Evolutionary conservation across 306 rosid species (phyloP), one percentile per base, ranked within the genome.

Genomic region (Quercus parvula): DNA sequence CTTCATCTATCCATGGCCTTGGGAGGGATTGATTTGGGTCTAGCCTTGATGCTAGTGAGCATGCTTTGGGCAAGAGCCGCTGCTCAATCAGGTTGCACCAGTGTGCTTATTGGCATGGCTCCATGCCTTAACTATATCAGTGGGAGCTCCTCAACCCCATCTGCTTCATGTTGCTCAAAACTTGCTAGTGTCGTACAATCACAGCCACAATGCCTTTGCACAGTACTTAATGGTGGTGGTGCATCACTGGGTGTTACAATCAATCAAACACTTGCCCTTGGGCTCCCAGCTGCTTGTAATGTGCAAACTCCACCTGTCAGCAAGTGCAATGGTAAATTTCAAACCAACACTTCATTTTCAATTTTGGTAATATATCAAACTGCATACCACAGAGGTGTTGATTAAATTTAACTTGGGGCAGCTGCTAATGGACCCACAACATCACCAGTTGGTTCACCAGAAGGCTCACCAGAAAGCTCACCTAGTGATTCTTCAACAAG

Each of bases 151-250:
- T 27, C 72, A 33, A 79, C 54, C 19, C 82, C 77, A 5, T 25
- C 72, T 15, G n/a, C 82, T n/a, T 79, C 82, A 5, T 79, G 82
- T 62, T 79, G 82, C 63, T 71, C 82, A 15, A 64, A 71, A 58
- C 77, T 79, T 9, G 12, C 73, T 13, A 72, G 61, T 17, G 38
- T 61, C 18, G 82, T 79, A 2, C 19, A 49, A 44, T 59, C 56
- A 13, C 28, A 49, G 22, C 77, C 82, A 18, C 77, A 20, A 62
- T 79, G 82, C 52, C 77, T 79, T 11, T 79, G 82, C 28, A 8
- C 56, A 6, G 82, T 28, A 20, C 77, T 78, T 30, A 71, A 49
- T 28, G 82, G 82, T 14, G 82, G 77, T 6, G 82, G 55, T 4
- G 33, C 64, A 4, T 12, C 72, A n/a, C 51, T 79, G 73, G 82